Conservation (phyloP, 2,329 filamentous ascomycete genomes). For the Diaporthe sp. region DNA sequence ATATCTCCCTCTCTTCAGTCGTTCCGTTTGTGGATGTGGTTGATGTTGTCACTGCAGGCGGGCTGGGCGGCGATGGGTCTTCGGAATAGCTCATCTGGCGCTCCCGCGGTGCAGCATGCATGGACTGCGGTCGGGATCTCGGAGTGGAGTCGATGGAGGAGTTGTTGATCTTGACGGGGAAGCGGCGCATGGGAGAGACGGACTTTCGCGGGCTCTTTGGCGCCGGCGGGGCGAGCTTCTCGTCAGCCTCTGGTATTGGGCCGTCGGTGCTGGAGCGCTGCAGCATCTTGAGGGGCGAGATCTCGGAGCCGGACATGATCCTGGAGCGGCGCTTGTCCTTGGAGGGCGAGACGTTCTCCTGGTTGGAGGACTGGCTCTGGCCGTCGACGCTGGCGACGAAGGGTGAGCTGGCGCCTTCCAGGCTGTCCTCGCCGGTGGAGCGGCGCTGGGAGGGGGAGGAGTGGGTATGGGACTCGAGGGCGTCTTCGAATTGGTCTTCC, state of each 20-base stretch:
- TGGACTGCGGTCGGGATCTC: constrained; percentile 39
- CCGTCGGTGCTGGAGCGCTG: constrained; percentile 50
- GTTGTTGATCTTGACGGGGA: constrained; percentile 72
- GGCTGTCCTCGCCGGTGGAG: constrained; percentile 42
- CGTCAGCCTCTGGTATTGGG: constrained; percentile 46
- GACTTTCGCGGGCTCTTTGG: constrained; percentile 63
- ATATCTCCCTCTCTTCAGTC: constrained; percentile 56
- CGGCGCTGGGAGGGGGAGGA: constrained; percentile 41
- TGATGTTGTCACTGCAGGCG: constrained; percentile 40
- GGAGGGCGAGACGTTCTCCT: constrained; percentile 63
- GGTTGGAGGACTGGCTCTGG: constrained; percentile 49
- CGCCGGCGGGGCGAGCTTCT: constrained; percentile 50
- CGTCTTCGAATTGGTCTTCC: constrained; percentile 37
- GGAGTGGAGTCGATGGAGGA: constrained; percentile 45
- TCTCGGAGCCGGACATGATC: constrained; percentile 69
- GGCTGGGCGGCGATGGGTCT: constrained; percentile 36
- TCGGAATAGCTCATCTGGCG: constrained; percentile 37
- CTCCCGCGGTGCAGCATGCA: constrained; percentile 40
- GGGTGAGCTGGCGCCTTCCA: constrained; percentile 50
- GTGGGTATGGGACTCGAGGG: constrained; percentile 36
- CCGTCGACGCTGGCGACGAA: constrained; percentile 53
- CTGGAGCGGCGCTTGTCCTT: constrained; percentile 66
- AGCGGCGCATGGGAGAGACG: constrained; percentile 67
- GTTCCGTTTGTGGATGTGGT: constrained; percentile 35
- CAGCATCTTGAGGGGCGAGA: constrained; percentile 72